Percentiles rank a stretch among this genome's conserved stretches.
Evolutionary conservation across 257 asterid genomes (phyloP).

Genomic region (Apocynum venetum): DNA sequence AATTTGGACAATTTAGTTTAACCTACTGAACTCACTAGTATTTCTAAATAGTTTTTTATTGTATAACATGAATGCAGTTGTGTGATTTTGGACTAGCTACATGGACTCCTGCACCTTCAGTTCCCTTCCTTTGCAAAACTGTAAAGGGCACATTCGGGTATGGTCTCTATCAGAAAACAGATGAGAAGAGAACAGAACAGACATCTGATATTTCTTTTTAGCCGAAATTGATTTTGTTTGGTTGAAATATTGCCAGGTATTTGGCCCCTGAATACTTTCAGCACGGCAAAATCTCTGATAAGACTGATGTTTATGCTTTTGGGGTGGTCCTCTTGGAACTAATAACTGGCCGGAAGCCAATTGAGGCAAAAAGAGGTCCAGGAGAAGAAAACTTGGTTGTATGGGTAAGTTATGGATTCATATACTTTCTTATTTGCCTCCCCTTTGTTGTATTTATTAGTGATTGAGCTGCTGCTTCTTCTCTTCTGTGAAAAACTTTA

Average conservation of each 20-base stretch:
- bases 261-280: constrained; percentile 95
- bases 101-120: constrained; percentile 89
- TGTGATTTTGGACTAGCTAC: constrained; percentile 95
- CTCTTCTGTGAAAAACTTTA: neutral
- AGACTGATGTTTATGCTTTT: constrained; percentile 84
- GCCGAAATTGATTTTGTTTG: constrained; percentile 10
- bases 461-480: neutral
- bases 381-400: constrained; percentile 84
- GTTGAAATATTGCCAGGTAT: constrained; percentile 41
- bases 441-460: neutral
- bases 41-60: constrained; percentile 7
- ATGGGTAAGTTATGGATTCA: constrained; percentile 56
- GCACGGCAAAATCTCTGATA: constrained; percentile 91
- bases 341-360: constrained; percentile 82
- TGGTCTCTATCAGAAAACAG: constrained; percentile 9
- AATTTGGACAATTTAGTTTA: constrained; percentile 16
- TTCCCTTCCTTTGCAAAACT: constrained; percentile 88
- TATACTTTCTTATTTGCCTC: constrained; percentile 2
- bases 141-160: constrained; percentile 98
- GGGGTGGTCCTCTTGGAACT: constrained; percentile 87
- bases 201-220: constrained; percentile 6
- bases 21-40: constrained; percentile 14
- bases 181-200: neutral
- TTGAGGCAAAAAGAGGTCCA: constrained; percentile 69
- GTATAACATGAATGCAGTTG: constrained; percentile 36